Evolutionary conservation across 352 stramenopile species (phyloP).

Genomic region (Phytophthora pini): DNA sequence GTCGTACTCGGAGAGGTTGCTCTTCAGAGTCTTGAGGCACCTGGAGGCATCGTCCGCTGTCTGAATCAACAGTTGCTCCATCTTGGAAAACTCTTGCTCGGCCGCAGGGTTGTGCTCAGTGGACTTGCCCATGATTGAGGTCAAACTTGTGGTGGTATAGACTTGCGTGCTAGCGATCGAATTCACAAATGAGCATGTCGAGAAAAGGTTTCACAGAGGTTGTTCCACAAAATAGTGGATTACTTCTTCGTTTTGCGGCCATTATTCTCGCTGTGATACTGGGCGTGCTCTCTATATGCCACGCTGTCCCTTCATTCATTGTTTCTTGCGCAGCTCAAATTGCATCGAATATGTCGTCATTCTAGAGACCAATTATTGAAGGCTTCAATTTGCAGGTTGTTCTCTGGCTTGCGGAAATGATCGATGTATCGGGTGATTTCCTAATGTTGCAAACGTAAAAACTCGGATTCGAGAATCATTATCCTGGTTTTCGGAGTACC

Average conservation of each 20-base stretch:
- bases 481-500: too few species aligned
- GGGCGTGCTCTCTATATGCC: neutral
- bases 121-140: conserved; percentile 29
- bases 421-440: too few species aligned
- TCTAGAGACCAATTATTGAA: too few species aligned
- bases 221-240: conserved; percentile 16
- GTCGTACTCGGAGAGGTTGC: conserved; percentile 30
- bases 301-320: too few species aligned
- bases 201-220: neutral
- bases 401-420: too few species aligned
- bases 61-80: conserved; percentile 24
- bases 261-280: neutral
- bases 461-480: too few species aligned
- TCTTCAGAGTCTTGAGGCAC: conserved; percentile 27
- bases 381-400: too few species aligned
- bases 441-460: too few species aligned
- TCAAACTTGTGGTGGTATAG: neutral
- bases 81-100: conserved; percentile 24
- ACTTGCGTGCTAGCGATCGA: neutral
- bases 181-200: conserved; percentile 20
- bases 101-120: conserved; percentile 4
- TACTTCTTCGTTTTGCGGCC: neutral
- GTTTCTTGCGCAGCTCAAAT: too few species aligned
- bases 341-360: too few species aligned
- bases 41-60: conserved; percentile 16